Evolutionary conservation across 345 rosid species (phyloP).

Genomic region (Crucihimalaya himalaica): DNA sequence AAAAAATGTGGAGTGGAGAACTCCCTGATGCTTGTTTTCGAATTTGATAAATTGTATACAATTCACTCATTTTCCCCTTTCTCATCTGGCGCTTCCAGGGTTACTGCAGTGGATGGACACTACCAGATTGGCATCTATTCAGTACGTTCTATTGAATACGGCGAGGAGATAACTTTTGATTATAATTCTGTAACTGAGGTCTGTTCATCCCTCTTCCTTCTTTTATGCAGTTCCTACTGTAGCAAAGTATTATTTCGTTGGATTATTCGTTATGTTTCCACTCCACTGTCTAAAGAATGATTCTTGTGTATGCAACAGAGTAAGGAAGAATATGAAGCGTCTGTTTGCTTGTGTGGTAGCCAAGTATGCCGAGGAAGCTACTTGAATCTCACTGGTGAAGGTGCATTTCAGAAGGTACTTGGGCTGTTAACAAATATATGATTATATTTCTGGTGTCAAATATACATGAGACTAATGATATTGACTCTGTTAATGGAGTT

Average conservation of each 20-base stretch:
- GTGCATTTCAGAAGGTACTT: slow-evolving; percentile 90
- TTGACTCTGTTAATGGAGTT: not conserved
- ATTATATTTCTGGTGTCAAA: slow-evolving; percentile 22
- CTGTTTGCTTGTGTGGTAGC: slow-evolving; percentile 99
- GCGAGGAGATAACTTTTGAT: slow-evolving; percentile 98
- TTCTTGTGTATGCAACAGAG: slow-evolving; percentile 61
- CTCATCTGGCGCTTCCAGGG: slow-evolving; percentile 53
- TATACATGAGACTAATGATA: slow-evolving; percentile 18
- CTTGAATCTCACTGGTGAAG: slow-evolving; percentile 98
- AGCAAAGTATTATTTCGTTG: slow-evolving; percentile 9
- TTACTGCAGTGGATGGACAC: slow-evolving; percentile 97
- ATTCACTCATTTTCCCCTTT: slow-evolving; percentile 12
- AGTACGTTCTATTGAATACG: slow-evolving; percentile 73
- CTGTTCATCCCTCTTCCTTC: slow-evolving; percentile 24
- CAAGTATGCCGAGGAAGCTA: slow-evolving; percentile 99
- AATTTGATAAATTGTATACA: slow-evolving; percentile 7
- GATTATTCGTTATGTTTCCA: slow-evolving; percentile 27
- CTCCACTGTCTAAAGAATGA: slow-evolving; percentile 23
- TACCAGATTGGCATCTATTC: slow-evolving; percentile 98
- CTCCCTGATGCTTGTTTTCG: not conserved
- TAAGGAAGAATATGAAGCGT: slow-evolving; percentile 99
- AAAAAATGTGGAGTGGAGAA: slow-evolving; percentile 15
- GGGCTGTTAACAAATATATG: slow-evolving; percentile 14
- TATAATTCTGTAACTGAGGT: slow-evolving; percentile 99
- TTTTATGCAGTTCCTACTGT: slow-evolving; percentile 3